phyloP scores from a whole-genome alignment of 305 asterid genomes.

The Galium porrigens region DNA sequence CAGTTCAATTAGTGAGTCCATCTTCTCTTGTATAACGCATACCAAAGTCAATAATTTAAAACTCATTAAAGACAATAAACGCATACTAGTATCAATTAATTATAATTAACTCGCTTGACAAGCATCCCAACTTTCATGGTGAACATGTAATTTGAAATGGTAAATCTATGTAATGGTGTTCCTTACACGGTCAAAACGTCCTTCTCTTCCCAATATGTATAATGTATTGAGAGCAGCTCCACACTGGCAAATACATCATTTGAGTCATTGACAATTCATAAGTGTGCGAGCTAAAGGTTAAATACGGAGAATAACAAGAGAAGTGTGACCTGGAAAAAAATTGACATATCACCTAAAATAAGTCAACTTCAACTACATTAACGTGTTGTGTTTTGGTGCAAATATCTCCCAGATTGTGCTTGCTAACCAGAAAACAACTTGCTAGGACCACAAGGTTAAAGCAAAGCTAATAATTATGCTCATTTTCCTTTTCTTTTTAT shows the following conservation, averaged over 20 bases:
- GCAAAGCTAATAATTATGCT: neutral
- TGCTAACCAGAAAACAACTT: neutral
- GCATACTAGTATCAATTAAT: too few species aligned
- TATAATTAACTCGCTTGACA: too few species aligned
- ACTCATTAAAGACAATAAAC: too few species aligned
- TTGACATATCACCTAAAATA: constrained; percentile 3
- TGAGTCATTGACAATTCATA: neutral
- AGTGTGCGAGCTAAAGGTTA: neutral
- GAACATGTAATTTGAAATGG: neutral
- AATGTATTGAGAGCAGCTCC: neutral
- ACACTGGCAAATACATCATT: neutral
- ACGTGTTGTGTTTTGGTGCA: neutral
- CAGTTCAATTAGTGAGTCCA: too few species aligned
- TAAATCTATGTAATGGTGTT: neutral
- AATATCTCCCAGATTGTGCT: constrained; percentile 2
- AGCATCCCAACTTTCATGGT: too few species aligned
- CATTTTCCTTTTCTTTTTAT: neutral
- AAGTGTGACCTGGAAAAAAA: constrained; percentile 2
- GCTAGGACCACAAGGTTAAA: constrained; percentile 8
- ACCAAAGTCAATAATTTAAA: too few species aligned
- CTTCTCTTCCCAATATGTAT: neutral
- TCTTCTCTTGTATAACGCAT: too few species aligned
- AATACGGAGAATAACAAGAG: neutral
- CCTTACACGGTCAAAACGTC: neutral
- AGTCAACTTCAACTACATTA: constrained; percentile 5